A percentile compares a stretch with the other conserved stretches of the same genome.
Evolutionary conservation across 345 rosid genomes (phyloP).

Genomic region (Brassica nigra): DNA sequence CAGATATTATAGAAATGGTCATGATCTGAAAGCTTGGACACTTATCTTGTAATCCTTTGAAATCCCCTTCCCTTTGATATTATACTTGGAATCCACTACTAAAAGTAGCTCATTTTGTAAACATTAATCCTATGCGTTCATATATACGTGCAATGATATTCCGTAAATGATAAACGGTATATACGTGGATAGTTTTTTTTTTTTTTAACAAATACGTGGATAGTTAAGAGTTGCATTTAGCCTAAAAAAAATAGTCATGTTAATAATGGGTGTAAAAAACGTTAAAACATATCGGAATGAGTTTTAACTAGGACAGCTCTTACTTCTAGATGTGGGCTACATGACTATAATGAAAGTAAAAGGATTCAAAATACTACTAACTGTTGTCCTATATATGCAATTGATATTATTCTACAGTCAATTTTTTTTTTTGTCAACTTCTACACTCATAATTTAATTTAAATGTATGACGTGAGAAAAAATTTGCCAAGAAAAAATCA

Average conservation of each 20-base stretch:
- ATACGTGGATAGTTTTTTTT: no score
- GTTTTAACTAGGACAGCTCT: not conserved
- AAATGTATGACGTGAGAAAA: not conserved
- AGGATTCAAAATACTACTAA: not conserved
- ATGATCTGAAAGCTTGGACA: conserved; percentile 13
- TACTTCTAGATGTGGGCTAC: not conserved
- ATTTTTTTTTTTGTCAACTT: no score
- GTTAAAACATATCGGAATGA: not conserved
- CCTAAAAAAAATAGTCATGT: no score
- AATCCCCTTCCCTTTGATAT: no score
- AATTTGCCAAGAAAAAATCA: not conserved
- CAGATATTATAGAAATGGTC: conserved; percentile 4
- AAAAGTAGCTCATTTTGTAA: no score
- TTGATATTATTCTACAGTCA: not conserved
- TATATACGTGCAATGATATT: no score
- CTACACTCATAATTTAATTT: not conserved
- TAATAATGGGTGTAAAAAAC: not conserved
- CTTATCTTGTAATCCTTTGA: conserved; percentile 5
- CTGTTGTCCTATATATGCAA: not conserved
- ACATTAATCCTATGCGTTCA: no score
- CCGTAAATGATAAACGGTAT: no score
- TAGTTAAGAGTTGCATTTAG: no score
- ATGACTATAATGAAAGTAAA: not conserved
- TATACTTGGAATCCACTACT: no score
- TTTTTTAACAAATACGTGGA: no score